Conservation (phyloP, 352 stramenopile species). For the Pythium oligandrum region DNA sequence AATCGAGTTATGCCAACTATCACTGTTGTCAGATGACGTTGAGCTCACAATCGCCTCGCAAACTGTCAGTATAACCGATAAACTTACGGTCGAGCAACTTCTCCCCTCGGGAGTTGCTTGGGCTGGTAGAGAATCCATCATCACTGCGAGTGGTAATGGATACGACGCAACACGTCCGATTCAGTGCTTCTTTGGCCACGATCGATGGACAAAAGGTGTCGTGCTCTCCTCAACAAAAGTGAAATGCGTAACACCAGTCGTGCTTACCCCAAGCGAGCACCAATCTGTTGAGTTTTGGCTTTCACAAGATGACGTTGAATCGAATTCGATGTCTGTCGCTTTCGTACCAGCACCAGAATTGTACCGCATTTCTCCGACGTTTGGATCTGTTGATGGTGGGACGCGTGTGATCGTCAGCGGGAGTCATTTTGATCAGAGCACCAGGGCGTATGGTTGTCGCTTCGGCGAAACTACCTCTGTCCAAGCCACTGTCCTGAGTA, state of each 20-base stretch:
- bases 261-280: not conserved
- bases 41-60: no score
- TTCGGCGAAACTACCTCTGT: slow-evolving; percentile 2
- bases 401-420: slow-evolving; percentile 24
- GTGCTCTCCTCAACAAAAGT: slow-evolving; percentile 1
- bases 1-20: no score
- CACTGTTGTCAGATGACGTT: no score
- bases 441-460: slow-evolving; percentile 3
- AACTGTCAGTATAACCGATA: no score
- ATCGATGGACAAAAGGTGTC: slow-evolving; percentile 1
- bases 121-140: not conserved
- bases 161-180: not conserved
- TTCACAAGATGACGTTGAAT: slow-evolving; percentile 8
- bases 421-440: slow-evolving; percentile 25
- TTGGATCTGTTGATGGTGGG: slow-evolving; percentile 17
- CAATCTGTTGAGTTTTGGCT: slow-evolving; percentile 8
- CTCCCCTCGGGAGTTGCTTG: no score
- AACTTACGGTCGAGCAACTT: no score
- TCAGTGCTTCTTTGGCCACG: slow-evolving; percentile 12
- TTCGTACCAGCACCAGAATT: slow-evolving; percentile 4
- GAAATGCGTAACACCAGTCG: slow-evolving; percentile 8
- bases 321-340: slow-evolving; percentile 2
- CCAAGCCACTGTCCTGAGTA: not conserved
- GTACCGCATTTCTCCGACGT: slow-evolving; percentile 3
- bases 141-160: slow-evolving; percentile 10